Evolutionary conservation across 108 stramenopile genomes (phyloP).

Genomic region (Aurantiochytrium sp.): DNA sequence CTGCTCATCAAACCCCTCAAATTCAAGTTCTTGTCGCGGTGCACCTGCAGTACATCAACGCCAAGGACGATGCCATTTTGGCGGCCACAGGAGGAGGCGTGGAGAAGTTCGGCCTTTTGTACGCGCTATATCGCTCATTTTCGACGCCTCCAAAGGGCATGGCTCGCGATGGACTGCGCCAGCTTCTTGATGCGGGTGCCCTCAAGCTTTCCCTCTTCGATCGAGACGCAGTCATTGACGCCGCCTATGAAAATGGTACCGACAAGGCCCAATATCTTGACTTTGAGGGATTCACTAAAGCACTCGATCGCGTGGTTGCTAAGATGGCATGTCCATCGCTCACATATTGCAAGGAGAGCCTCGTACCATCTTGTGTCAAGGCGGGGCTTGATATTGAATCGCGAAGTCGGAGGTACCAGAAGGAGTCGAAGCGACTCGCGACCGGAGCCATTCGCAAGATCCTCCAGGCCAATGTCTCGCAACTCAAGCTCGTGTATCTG

Average conservation of each 20-base stretch:
- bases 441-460: not conserved
- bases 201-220: not conserved
- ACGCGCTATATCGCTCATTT: not conserved
- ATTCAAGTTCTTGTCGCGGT: not conserved
- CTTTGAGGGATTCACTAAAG: not conserved
- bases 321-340: not conserved
- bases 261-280: not conserved
- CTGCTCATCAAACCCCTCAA: not conserved
- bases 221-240: not conserved
- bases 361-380: not conserved
- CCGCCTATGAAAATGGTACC: not conserved
- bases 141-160: not conserved
- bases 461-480: not conserved
- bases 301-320: not conserved
- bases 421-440: not conserved
- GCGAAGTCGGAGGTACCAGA: not conserved
- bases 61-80: not conserved
- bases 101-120: not conserved
- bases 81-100: not conserved
- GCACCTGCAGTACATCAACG: not conserved
- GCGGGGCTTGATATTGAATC: not conserved
- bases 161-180: not conserved
- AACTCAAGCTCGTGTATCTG: not conserved
- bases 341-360: not conserved
- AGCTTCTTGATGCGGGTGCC: not conserved